These are phyloP conservation scores for Penicillium olsonii DNA, from an alignment of 2,329 filamentous ascomycete species.

Conservation along the genomic window DNA sequence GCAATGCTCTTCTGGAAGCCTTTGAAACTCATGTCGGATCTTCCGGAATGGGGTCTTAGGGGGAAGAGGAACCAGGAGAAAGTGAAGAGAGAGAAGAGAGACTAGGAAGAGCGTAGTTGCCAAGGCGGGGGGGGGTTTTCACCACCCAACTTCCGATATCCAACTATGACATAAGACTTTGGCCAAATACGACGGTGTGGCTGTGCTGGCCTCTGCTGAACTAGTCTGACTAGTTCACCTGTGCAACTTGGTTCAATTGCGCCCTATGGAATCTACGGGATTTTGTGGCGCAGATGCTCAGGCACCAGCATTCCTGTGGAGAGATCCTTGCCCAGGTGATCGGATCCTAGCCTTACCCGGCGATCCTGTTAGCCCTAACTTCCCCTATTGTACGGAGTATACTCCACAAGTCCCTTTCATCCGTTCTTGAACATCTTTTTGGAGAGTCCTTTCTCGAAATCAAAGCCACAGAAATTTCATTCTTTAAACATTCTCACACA, in stretches of 20 bases:
- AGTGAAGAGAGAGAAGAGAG: slow-evolving; percentile 15
- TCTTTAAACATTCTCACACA: too few species aligned
- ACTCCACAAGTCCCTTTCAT: too few species aligned
- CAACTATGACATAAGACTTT: slow-evolving; percentile 28
- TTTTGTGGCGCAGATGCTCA: slow-evolving; percentile 13
- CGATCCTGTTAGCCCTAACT: background rate
- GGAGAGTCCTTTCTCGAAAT: too few species aligned
- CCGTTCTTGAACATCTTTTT: too few species aligned
- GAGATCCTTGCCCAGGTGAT: background rate
- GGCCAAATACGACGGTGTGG: slow-evolving; percentile 8
- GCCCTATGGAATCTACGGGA: background rate
- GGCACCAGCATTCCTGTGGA: slow-evolving; percentile 13
- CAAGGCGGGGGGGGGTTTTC: slow-evolving; percentile 20
- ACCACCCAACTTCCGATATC: slow-evolving; percentile 15
- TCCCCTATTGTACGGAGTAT: too few species aligned
- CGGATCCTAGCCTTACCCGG: background rate
- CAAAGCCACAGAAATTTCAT: too few species aligned
- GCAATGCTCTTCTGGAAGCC: slow-evolving; percentile 88
- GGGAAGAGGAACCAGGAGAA: slow-evolving; percentile 1
- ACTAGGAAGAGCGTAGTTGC: background rate
- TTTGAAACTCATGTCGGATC: slow-evolving; percentile 82
- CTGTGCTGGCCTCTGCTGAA: too few species aligned
- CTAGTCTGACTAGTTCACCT: too few species aligned
- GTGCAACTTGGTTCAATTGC: background rate
- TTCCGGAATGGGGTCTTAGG: background rate